phyloP scores from a whole-genome alignment of 306 rosid genomes.

The Alnus rubra region DNA sequence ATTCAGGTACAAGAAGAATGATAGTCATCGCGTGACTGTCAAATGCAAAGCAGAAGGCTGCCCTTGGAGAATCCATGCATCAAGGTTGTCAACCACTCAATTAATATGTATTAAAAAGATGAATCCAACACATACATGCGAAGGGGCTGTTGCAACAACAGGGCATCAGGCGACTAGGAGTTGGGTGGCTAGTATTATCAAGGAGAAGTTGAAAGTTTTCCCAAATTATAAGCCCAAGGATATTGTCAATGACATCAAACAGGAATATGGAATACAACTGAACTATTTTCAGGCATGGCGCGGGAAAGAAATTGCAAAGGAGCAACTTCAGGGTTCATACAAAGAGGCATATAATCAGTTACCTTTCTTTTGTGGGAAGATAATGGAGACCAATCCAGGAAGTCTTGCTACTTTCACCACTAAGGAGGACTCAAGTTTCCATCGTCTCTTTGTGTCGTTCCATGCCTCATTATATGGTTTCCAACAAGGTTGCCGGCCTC shows the following conservation, averaged over 20 bases:
- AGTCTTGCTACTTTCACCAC: constrained; percentile 84
- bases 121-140: constrained; percentile 81
- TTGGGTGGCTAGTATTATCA: constrained; percentile 97
- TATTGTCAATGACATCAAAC: constrained; percentile 88
- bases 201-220: constrained; percentile 78
- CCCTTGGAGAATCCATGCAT: constrained; percentile 98
- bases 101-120: constrained; percentile 96
- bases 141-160: constrained; percentile 80
- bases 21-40: constrained; percentile 97
- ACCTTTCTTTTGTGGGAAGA: constrained; percentile 77
- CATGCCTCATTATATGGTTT: constrained; percentile 86
- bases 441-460: constrained; percentile 89
- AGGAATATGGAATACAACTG: constrained; percentile 92
- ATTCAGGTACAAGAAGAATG: constrained; percentile 92
- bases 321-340: constrained; percentile 98
- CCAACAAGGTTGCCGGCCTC: constrained; percentile 95
- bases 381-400: constrained; percentile 94
- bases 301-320: constrained; percentile 98
- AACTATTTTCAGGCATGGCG: constrained; percentile 99
- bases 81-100: constrained; percentile 89
- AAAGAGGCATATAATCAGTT: constrained; percentile 89
- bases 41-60: constrained; percentile 99
- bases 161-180: constrained; percentile 99
- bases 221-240: constrained; percentile 98
- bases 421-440: constrained; percentile 91